phyloP scores from a whole-genome alignment of 495 filamentous ascomycete genomes.

The Penicillium robsamsonii region DNA sequence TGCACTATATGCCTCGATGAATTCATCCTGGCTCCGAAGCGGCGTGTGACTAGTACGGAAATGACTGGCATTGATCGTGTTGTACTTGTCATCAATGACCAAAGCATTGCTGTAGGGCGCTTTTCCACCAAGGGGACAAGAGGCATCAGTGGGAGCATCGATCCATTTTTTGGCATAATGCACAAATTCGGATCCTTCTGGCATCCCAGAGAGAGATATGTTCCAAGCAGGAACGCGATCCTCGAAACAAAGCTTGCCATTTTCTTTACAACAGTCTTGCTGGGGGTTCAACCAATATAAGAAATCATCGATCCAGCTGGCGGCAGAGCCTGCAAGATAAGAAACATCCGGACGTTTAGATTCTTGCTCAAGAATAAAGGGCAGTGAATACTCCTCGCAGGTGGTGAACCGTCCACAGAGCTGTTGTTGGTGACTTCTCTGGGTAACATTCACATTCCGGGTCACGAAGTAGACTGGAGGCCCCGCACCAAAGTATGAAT shows the following conservation, averaged over 20 bases:
- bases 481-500: constrained; percentile 84
- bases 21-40: constrained; percentile 84
- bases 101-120: constrained; percentile 85
- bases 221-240: constrained; percentile 79
- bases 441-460: constrained; percentile 70
- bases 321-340: constrained; percentile 86
- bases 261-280: constrained; percentile 71
- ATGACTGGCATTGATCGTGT: constrained; percentile 74
- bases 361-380: constrained; percentile 88
- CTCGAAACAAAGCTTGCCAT: constrained; percentile 71
- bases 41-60: constrained; percentile 89
- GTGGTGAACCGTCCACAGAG: constrained; percentile 89
- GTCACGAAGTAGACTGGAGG: constrained; percentile 97
- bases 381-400: constrained; percentile 77
- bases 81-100: constrained; percentile 64
- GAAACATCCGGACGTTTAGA: constrained; percentile 86
- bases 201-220: constrained; percentile 84
- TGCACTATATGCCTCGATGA: constrained; percentile 84
- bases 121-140: constrained; percentile 83
- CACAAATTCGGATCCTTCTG: constrained; percentile 84
- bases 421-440: constrained; percentile 71
- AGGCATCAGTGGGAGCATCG: constrained; percentile 69
- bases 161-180: constrained; percentile 83
- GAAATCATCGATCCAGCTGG: constrained; percentile 96
- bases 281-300: constrained; percentile 94